A percentile compares a stretch with the other conserved stretches of the same genome.
phyloP scores from a whole-genome alignment of 192 early-diverging fungal genomes.

The Entomortierella lignicola region DNA sequence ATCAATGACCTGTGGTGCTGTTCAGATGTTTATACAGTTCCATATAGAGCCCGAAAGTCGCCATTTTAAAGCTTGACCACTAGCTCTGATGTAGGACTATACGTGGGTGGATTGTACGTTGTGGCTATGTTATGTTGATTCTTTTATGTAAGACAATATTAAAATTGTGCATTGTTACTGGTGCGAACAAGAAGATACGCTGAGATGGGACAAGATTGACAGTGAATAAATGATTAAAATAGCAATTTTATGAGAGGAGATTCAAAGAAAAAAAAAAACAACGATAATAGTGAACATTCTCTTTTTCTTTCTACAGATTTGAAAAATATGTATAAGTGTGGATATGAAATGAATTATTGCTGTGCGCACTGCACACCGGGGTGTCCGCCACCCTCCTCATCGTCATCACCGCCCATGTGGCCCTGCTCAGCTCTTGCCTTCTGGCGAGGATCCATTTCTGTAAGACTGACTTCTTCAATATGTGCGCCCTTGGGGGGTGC shows the following conservation, averaged over 20 bases:
- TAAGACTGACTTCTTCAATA: conserved; percentile 89
- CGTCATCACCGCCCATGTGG: conserved; percentile 77
- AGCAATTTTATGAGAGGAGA: background rate
- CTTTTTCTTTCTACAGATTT: background rate
- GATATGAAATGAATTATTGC: conserved; percentile 73
- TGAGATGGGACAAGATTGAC: too few species aligned
- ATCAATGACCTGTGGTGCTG: too few species aligned
- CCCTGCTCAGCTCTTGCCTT: conserved; percentile 67
- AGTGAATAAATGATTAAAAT: background rate
- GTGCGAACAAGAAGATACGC: too few species aligned
- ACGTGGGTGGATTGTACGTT: too few species aligned
- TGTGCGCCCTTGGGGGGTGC: conserved; percentile 62
- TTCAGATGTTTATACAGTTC: too few species aligned
- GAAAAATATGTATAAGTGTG: conserved; percentile 6
- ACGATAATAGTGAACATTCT: background rate
- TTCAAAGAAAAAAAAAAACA: background rate
- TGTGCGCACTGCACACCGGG: conserved; percentile 96
- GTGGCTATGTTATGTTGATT: too few species aligned
- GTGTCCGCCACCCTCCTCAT: conserved; percentile 68
- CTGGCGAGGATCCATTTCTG: conserved; percentile 79
- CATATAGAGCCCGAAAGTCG: too few species aligned
- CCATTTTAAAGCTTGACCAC: too few species aligned
- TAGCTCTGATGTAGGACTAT: too few species aligned
- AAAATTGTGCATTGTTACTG: too few species aligned
- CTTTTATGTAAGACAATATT: too few species aligned